A percentile compares a stretch with the other conserved stretches of the same genome.
Conservation (phyloP, 1,139 yeast species). For the Pichia inconspicua region DNA sequence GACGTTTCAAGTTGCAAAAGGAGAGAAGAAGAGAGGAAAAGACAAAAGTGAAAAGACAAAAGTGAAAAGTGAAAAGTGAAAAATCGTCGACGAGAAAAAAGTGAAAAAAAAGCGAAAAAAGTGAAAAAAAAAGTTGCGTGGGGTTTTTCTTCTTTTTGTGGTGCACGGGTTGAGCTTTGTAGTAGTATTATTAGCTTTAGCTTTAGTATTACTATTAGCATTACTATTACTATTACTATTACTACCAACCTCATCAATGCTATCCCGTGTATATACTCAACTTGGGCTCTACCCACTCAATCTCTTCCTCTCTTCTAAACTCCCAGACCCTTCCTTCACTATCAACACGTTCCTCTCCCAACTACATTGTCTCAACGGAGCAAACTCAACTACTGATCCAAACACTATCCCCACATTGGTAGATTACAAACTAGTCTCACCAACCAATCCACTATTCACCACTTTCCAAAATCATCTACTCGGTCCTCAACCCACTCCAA, state of each 20-base stretch:
- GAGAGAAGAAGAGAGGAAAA: constrained; percentile 9
- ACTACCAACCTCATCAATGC: background rate
- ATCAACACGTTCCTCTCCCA: constrained; percentile 5
- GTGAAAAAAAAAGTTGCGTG: no score
- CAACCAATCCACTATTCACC: background rate
- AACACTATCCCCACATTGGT: constrained; percentile 12
- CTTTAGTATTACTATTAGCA: no score
- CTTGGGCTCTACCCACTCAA: constrained; percentile 9
- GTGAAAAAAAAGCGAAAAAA: background rate
- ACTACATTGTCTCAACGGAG: constrained; percentile 4
- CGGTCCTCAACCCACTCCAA: background rate
- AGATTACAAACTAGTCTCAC: constrained; percentile 13
- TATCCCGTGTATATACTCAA: background rate
- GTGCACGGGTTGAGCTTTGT: no score
- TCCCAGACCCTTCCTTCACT: constrained; percentile 1
- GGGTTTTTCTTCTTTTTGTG: no score
- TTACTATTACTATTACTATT: no score
- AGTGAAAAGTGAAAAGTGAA: background rate
- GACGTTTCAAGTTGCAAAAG: constrained; percentile 23
- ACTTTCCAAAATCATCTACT: background rate
- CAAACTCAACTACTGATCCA: constrained; percentile 5
- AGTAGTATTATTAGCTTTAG: no score
- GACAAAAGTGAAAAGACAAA: background rate
- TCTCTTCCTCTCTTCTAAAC: constrained; percentile 3
- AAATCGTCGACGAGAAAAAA: background rate